Evolutionary conservation across 257 asterid species (phyloP).

Genomic region (Knoxia roxburghii): DNA sequence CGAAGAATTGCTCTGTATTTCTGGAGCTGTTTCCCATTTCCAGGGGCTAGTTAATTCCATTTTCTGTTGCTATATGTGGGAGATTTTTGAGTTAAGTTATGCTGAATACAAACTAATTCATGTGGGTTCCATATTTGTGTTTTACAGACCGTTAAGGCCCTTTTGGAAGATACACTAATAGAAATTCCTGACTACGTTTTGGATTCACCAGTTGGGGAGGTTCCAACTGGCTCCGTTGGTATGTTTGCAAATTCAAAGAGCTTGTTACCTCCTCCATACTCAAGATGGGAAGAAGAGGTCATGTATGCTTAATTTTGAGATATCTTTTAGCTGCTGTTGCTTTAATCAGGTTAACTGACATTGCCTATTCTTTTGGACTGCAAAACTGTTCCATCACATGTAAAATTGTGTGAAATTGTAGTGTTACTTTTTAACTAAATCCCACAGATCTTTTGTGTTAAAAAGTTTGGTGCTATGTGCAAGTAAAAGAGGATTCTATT

Average conservation of each 20-base stretch:
- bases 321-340: neutral
- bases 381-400: neutral
- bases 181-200: conserved; percentile 50
- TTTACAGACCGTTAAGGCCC: conserved; percentile 2
- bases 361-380: neutral
- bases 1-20: too few species aligned
- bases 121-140: neutral
- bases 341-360: neutral
- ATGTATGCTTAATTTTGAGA: conserved; percentile 46
- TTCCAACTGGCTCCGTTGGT: conserved; percentile 32
- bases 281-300: conserved; percentile 53
- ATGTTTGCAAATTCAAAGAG: conserved; percentile 53
- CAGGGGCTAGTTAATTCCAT: too few species aligned
- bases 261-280: conserved; percentile 56
- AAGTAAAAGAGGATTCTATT: too few species aligned
- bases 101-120: neutral
- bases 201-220: conserved; percentile 56
- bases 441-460: too few species aligned
- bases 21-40: neutral
- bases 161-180: conserved; percentile 4
- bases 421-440: too few species aligned
- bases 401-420: neutral
- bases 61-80: too few species aligned
- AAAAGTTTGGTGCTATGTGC: too few species aligned
- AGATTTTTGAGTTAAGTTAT: neutral